Conservation (phyloP, 495 filamentous ascomycete species). For the Trichoderma virens region DNA sequence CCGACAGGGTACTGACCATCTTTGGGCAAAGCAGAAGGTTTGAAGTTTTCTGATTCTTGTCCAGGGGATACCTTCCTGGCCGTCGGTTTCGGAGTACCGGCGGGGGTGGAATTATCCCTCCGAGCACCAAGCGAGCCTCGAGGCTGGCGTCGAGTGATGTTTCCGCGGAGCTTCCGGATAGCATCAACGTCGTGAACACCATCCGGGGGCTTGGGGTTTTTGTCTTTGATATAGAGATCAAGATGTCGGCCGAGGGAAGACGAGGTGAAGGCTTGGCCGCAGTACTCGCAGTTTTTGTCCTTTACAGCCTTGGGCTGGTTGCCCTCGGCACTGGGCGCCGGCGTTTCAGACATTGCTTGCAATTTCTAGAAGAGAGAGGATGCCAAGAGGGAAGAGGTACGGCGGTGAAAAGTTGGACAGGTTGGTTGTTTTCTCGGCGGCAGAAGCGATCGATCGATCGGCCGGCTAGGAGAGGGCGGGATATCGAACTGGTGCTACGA, state of each 20-base stretch:
- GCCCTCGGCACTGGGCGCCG: slow-evolving; percentile 18
- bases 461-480: neutral
- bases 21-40: slow-evolving; percentile 25
- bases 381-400: neutral
- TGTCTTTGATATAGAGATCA: slow-evolving; percentile 81
- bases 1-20: slow-evolving; percentile 37
- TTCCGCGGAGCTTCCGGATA: slow-evolving; percentile 70
- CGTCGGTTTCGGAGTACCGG: slow-evolving; percentile 30
- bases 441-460: neutral
- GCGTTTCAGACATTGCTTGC: neutral
- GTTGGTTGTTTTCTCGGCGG: neutral
- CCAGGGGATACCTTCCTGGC: slow-evolving; percentile 24
- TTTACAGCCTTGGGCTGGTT: slow-evolving; percentile 46
- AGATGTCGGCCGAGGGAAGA: slow-evolving; percentile 89
- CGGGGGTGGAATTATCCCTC: slow-evolving; percentile 42
- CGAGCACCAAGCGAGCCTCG: slow-evolving; percentile 46
- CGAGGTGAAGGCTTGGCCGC: slow-evolving; percentile 77
- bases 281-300: slow-evolving; percentile 80
- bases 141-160: slow-evolving; percentile 75
- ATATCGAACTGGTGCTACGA: neutral
- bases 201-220: slow-evolving; percentile 75
- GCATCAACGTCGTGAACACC: slow-evolving; percentile 81
- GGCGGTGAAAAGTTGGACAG: neutral
- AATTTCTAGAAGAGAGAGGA: neutral
- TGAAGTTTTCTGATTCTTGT: slow-evolving; percentile 22